phyloP scores from a whole-genome alignment of 371 early-diverging fungal species.

The Mortierella sp. region DNA sequence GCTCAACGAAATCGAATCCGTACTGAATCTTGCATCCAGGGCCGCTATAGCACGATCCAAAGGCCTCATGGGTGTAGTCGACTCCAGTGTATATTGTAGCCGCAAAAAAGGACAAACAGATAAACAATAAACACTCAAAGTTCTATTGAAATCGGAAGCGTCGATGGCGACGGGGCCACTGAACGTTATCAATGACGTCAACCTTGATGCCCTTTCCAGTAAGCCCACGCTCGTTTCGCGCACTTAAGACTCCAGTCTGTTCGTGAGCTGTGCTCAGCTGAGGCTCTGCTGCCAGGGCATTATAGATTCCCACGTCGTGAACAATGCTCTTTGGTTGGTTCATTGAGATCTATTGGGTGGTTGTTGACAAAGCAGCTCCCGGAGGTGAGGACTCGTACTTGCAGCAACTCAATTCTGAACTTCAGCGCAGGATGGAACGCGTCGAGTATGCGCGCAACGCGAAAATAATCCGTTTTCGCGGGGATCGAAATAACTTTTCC shows the following conservation, averaged over 20 bases:
- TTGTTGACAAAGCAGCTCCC: not conserved
- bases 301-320: slow-evolving; percentile 25
- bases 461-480: too few relatives aligned
- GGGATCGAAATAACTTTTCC: too few relatives aligned
- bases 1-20: slow-evolving; percentile 70
- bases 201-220: slow-evolving; percentile 75
- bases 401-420: slow-evolving; percentile 22
- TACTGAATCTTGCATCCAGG: slow-evolving; percentile 63
- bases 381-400: not conserved
- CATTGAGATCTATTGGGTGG: slow-evolving; percentile 20
- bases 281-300: slow-evolving; percentile 18
- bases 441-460: not conserved
- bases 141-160: not conserved
- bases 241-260: slow-evolving; percentile 36
- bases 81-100: slow-evolving; percentile 60
- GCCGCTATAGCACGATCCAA: slow-evolving; percentile 82
- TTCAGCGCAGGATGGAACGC: slow-evolving; percentile 28
- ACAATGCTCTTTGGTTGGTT: slow-evolving; percentile 38
- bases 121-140: not conserved
- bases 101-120: too few relatives aligned
- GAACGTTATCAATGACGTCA: slow-evolving; percentile 67
- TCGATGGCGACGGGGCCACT: too few relatives aligned
- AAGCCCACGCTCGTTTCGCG: slow-evolving; percentile 37
- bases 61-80: slow-evolving; percentile 76
- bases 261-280: slow-evolving; percentile 49